phyloP scores from a whole-genome alignment of 352 stramenopile species.

The Phytophthora melonis region DNA sequence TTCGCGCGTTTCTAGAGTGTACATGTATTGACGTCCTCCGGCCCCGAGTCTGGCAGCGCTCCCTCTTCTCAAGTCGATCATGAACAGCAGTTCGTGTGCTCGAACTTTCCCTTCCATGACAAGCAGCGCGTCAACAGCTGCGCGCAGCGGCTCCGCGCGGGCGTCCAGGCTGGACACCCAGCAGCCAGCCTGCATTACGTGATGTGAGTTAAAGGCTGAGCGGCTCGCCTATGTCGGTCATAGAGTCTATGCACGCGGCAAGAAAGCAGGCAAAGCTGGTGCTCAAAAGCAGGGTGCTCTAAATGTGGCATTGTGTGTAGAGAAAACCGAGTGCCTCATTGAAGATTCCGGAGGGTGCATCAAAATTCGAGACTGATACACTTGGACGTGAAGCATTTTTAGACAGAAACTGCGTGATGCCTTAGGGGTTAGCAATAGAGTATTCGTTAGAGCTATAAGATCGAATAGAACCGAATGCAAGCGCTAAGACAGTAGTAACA shows the following conservation, averaged over 20 bases:
- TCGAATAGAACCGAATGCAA: no score
- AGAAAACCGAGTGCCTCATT: no score
- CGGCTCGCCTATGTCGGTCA: not conserved
- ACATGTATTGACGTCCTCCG: no score
- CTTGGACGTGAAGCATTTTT: no score
- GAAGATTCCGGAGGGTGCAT: no score
- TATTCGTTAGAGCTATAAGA: no score
- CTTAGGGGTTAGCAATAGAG: no score
- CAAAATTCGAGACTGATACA: no score
- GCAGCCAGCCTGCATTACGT: not conserved
- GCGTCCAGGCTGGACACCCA: not conserved
- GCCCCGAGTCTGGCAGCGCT: not conserved
- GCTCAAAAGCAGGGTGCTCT: no score
- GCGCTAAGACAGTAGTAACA: no score
- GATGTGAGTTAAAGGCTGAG: not conserved
- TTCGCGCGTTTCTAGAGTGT: slow-evolving; percentile 35
- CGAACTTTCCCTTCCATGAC: slow-evolving; percentile 12
- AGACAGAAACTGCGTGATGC: no score
- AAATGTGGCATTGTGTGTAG: no score
- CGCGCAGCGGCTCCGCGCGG: slow-evolving; percentile 8
- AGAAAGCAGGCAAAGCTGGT: not conserved
- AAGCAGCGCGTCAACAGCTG: slow-evolving; percentile 29
- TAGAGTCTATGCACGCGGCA: slow-evolving; percentile 1
- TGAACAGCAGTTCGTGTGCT: slow-evolving; percentile 18
- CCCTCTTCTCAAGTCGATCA: slow-evolving; percentile 7